phyloP scores from a whole-genome alignment of 2,329 filamentous ascomycete genomes.

The Neopestalotiopsis clavispora region DNA sequence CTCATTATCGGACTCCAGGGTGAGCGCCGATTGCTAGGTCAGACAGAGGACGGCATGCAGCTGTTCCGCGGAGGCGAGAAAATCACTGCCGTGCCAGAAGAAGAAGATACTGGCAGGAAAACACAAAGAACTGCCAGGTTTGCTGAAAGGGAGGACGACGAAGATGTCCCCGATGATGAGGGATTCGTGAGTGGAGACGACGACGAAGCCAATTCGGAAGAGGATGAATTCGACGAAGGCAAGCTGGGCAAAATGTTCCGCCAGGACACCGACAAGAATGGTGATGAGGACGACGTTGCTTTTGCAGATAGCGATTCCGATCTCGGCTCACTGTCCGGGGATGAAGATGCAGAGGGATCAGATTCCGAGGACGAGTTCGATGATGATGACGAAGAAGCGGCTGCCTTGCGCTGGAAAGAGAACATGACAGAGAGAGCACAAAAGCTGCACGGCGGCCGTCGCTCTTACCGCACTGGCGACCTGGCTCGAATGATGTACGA shows the following conservation, averaged over 20 bases:
- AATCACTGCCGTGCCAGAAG: conserved; percentile 63
- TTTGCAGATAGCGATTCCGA: conserved; percentile 99
- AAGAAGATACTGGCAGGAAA: conserved; percentile 66
- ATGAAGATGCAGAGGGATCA: conserved; percentile 51
- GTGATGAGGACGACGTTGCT: conserved; percentile 72
- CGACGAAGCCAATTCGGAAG: conserved; percentile 55
- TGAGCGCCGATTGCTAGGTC: conserved; percentile 80
- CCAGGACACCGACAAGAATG: conserved; percentile 55
- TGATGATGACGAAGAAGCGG: conserved; percentile 69
- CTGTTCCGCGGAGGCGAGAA: conserved; percentile 81
- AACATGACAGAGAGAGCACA: conserved; percentile 80
- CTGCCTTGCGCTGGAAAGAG: conserved; percentile 82
- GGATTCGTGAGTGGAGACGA: conserved; percentile 60
- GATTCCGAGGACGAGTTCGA: conserved; percentile 50
- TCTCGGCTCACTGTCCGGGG: conserved; percentile 79
- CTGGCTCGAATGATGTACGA: conserved; percentile 91
- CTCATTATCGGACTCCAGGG: conserved; percentile 89
- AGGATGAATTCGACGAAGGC: conserved; percentile 63
- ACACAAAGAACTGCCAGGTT: conserved; percentile 62
- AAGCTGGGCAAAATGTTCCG: conserved; percentile 67
- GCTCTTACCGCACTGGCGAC: conserved; percentile 78
- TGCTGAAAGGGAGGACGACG: conserved; percentile 58
- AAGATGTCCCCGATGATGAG: conserved; percentile 56
- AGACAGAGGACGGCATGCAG: conserved; percentile 81
- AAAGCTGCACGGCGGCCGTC: conserved; percentile 70